Evolutionary conservation across 2,329 filamentous ascomycete species (phyloP).

Genomic region (Colletotrichum limetticola): DNA sequence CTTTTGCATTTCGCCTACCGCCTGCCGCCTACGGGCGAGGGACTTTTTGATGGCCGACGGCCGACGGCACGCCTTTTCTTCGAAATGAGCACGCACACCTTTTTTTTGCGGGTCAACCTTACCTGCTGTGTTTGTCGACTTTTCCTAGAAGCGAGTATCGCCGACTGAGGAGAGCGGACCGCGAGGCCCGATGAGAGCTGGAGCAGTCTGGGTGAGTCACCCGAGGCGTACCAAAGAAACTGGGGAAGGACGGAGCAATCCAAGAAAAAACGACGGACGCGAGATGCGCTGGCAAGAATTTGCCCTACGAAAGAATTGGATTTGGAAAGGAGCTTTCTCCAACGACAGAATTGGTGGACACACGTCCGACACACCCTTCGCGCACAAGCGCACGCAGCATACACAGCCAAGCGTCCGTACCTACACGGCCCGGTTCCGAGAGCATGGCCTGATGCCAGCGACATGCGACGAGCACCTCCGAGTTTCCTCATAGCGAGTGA

Average conservation of each 20-base stretch:
- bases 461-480: constrained; percentile 19
- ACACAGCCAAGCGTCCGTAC: neutral
- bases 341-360: constrained; percentile 16
- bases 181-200: neutral
- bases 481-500: neutral
- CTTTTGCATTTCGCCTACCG: constrained; percentile 28
- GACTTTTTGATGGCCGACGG: constrained; percentile 15
- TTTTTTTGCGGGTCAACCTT: constrained; percentile 9
- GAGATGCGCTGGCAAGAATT: constrained; percentile 21
- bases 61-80: neutral
- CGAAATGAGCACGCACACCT: constrained; percentile 16
- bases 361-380: constrained; percentile 27
- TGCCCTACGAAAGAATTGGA: neutral
- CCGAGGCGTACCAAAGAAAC: constrained; percentile 28
- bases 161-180: neutral
- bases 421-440: constrained; percentile 23
- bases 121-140: constrained; percentile 30
- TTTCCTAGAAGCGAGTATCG: constrained; percentile 16
- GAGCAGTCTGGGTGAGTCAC: neutral
- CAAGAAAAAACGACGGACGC: constrained; percentile 16
- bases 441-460: constrained; percentile 22
- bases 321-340: neutral
- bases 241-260: constrained; percentile 27
- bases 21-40: constrained; percentile 14
- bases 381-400: constrained; percentile 14